Evolutionary conservation across 1,284 basidiomycete genomes (phyloP), one percentile per base, ranked within the genome.

Genomic region (Ceratobasidium sp.): DNA sequence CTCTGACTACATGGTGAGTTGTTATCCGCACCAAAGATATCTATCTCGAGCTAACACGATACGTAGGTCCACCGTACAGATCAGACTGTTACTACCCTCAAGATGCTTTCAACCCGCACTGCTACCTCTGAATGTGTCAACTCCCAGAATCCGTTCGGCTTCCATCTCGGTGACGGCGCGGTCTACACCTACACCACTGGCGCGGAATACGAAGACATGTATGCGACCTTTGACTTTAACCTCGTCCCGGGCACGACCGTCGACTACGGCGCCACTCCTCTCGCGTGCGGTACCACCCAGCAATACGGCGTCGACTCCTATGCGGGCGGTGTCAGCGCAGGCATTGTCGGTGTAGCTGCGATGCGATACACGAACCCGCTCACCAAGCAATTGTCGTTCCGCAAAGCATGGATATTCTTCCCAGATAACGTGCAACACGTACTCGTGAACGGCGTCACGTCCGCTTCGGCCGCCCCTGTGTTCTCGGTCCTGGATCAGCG

Each of bases 361-460:
- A 90, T 91, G 89, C 79, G 79, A 59, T 80, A 78, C 50, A 29
- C 75, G 53, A 91, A 91, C 78, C 90, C 91, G 1, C 75, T 83
- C 59, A 90, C 89, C 6, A 79, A 82, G 19, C 79, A 85, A 2
- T 80, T 92, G 54, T 81, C 82, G 74, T 93, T 87, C 86, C 88
- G 90, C 78, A 92, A 92, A 81, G 86, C 87, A 0, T 91, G 89
- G 88, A 91, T 92, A 83, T 92, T 90, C 87, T 85, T 93, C 75
- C 85, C 89, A 65, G 83, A 87, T 77, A 87, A 89, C 78, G 83
- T 89, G 50, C 87, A 90, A 79, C 86, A 87, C 77, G 87, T 92
- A 77, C 89, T 89, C 85, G 81, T 91, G 31, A 84, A 88, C 24
- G 82, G 82, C 66, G 81, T 90, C 72, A 80, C 81, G 22, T 88